A percentile compares a stretch with the other conserved stretches of the same genome.
phyloP scores from a whole-genome alignment of 495 filamentous ascomycete species.

The Aspergillus sclerotiicarbonarius region DNA sequence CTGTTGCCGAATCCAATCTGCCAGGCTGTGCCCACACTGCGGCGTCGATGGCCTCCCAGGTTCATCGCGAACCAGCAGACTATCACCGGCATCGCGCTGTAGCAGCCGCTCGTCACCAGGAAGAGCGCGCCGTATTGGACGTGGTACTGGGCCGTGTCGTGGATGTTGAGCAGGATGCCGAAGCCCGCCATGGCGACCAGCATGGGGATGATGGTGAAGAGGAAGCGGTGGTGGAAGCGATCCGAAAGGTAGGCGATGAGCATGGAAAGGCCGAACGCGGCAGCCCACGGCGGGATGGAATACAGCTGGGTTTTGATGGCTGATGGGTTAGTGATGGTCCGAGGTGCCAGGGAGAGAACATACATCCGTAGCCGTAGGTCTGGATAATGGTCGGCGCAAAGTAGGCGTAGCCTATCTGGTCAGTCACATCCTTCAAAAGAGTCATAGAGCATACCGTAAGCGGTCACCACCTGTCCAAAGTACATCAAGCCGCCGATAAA shows the following conservation, averaged over 20 bases:
- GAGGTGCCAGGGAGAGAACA: neutral
- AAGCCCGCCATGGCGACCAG: slow-evolving; percentile 62
- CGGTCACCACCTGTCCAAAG: slow-evolving; percentile 76
- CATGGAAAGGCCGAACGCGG: slow-evolving; percentile 70
- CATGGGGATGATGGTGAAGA: slow-evolving; percentile 63
- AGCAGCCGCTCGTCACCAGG: slow-evolving; percentile 54
- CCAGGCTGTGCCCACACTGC: slow-evolving; percentile 74
- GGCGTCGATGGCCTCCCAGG: slow-evolving; percentile 72
- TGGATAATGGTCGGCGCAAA: slow-evolving; percentile 76
- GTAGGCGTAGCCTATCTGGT: slow-evolving; percentile 57
- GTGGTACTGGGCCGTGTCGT: slow-evolving; percentile 48
- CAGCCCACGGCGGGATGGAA: slow-evolving; percentile 79
- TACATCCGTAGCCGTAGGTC: slow-evolving; percentile 57
- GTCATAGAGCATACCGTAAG: slow-evolving; percentile 62
- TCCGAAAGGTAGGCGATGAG: slow-evolving; percentile 69
- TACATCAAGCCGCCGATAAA: slow-evolving; percentile 85
- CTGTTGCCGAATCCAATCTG: slow-evolving; percentile 85
- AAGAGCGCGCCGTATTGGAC: slow-evolving; percentile 69
- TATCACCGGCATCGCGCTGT: slow-evolving; percentile 67
- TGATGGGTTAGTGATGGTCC: slow-evolving; percentile 14
- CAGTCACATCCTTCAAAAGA: slow-evolving; percentile 64
- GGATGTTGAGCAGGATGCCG: slow-evolving; percentile 60
- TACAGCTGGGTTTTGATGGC: slow-evolving; percentile 74
- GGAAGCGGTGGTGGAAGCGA: slow-evolving; percentile 66
- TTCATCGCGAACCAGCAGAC: slow-evolving; percentile 92